These are phyloP conservation scores for Tricholoma sp. DNA, from an alignment of 768 basidiomycete genomes.

Conservation along the genomic window DNA sequence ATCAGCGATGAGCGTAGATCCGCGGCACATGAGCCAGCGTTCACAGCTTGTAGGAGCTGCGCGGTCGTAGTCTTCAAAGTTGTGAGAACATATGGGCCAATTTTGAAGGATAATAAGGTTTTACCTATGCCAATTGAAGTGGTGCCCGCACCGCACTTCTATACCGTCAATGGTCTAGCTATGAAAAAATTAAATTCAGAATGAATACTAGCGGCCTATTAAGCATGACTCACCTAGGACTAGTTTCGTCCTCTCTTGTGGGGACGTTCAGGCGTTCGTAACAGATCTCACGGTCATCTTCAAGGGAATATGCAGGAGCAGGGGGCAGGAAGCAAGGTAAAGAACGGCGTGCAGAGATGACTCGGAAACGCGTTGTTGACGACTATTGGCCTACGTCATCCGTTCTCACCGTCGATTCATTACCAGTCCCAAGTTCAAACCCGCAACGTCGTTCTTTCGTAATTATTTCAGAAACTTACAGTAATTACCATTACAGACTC, in stretches of 20 bases:
- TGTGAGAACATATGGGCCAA: not conserved
- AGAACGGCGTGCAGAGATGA: too few relatives aligned
- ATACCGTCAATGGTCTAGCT: not conserved
- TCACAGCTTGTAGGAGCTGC: slow-evolving; percentile 5
- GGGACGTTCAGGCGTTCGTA: not conserved
- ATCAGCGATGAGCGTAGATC: slow-evolving; percentile 5
- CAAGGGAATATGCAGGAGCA: not conserved
- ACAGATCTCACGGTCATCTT: not conserved
- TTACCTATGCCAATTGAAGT: not conserved
- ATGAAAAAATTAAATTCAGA: not conserved
- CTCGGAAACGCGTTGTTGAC: too few relatives aligned
- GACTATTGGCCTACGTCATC: too few relatives aligned
- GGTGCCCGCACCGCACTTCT: too few relatives aligned
- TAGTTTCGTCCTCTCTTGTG: not conserved
- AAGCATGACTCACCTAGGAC: not conserved
- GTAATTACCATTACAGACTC: too few relatives aligned
- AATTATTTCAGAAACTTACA: too few relatives aligned
- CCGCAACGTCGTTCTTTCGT: too few relatives aligned
- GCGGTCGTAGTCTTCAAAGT: too few relatives aligned
- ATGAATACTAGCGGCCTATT: not conserved
- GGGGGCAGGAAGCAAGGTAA: not conserved
- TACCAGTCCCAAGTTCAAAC: too few relatives aligned
- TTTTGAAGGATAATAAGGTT: not conserved
- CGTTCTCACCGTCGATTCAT: too few relatives aligned
- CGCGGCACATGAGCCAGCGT: slow-evolving; percentile 5